These are phyloP conservation scores for Suillus americanus DNA, from an alignment of 768 basidiomycete genomes.

Conservation along the genomic window DNA sequence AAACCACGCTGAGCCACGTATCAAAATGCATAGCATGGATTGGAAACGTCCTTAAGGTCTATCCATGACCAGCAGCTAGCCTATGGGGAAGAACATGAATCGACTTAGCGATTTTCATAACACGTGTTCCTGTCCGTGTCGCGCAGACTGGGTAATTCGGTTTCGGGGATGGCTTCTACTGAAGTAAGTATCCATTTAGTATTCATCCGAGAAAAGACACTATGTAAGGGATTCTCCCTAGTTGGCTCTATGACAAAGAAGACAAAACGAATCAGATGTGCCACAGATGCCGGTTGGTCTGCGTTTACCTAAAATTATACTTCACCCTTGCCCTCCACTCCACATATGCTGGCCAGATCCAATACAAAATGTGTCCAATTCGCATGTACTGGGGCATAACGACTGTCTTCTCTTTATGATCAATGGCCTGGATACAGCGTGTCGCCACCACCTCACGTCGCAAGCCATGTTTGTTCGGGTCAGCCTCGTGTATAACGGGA, in stretches of 20 bases:
- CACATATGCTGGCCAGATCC: constrained; percentile 58
- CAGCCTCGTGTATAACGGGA: constrained; percentile 37
- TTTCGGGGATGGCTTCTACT: background rate
- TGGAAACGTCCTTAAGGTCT: background rate
- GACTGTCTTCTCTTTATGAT: constrained; percentile 53
- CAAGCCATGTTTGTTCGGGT: constrained; percentile 59
- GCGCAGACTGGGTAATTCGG: background rate
- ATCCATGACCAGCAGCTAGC: background rate
- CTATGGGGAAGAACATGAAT: background rate
- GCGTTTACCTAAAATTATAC: constrained; percentile 50
- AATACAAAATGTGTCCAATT: constrained; percentile 57
- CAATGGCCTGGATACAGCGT: constrained; percentile 60
- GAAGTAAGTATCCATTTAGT: background rate
- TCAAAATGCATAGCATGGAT: background rate
- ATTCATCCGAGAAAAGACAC: background rate
- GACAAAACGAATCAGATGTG: background rate
- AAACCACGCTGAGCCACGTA: background rate
- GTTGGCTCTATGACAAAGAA: background rate
- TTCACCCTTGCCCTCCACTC: constrained; percentile 61
- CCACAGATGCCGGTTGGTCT: background rate
- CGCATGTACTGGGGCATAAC: constrained; percentile 54
- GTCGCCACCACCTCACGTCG: constrained; percentile 60
- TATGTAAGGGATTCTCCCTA: background rate
- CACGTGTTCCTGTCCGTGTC: background rate
- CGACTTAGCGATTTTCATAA: background rate